Evolutionary conservation across 768 basidiomycete genomes (phyloP).

Genomic region (Trametes punicea): DNA sequence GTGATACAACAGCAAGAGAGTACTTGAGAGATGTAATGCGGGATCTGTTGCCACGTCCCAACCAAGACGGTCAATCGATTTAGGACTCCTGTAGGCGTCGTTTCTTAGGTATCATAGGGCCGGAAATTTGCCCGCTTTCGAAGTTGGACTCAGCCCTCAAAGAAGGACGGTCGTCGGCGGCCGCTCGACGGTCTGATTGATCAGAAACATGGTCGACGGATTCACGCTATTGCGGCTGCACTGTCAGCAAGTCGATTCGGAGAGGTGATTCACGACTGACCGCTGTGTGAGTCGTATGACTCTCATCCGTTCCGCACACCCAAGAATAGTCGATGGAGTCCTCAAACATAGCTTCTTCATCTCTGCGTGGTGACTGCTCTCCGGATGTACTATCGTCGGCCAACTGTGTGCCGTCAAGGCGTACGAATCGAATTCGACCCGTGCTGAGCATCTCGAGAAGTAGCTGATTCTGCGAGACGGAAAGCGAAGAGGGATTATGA

Average conservation of each 20-base stretch:
- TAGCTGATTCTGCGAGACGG: constrained; percentile 49
- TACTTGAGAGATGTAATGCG: no score
- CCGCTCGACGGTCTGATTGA: no score
- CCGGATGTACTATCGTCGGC: neutral
- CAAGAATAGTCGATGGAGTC: constrained; percentile 19
- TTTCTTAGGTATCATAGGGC: neutral
- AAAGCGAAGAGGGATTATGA: constrained; percentile 61
- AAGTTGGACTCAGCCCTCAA: no score
- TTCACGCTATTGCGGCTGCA: no score
- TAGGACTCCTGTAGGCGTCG: neutral
- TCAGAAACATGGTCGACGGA: no score
- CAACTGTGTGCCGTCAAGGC: neutral
- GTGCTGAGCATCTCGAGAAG: constrained; percentile 48
- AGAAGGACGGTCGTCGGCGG: no score
- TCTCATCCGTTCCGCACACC: neutral
- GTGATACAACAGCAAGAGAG: no score
- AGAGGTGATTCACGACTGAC: neutral
- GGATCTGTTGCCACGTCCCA: neutral
- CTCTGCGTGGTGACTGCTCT: neutral
- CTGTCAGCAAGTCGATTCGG: neutral
- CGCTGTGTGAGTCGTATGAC: neutral
- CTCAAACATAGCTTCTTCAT: constrained; percentile 16
- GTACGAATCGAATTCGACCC: constrained; percentile 45
- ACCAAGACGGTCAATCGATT: neutral
- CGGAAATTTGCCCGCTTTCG: neutral